Evolutionary conservation across 2,329 filamentous ascomycete species (phyloP), one percentile per base, ranked within the genome.

Genomic region (Trichoderma cornu-damae): DNA sequence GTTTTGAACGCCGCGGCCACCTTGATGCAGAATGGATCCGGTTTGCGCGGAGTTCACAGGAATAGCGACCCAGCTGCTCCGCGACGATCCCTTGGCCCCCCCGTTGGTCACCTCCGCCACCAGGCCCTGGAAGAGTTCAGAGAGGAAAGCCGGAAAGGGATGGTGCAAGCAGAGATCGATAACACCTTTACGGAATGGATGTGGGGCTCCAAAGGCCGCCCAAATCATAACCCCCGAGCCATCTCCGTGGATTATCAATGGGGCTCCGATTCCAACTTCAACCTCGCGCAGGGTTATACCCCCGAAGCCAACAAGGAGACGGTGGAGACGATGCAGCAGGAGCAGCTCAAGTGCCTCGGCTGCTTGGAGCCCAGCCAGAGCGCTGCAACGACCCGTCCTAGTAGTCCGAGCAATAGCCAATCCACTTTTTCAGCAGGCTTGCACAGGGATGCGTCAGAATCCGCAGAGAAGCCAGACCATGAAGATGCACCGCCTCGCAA

Each of bases 241-340:
- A 71, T 67, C 53, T 68, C 70, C 58, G 59, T 76, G 65, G 76
- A 80, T 52, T 75, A 87, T 43, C 80, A 82, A 60, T 89, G 84
- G 81, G 87, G 87, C 8, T 87, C 87, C 1, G 87, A 90, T 68
- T 69, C 78, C n/a, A 82, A 76, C 58, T 90, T 90, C 67, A 78
- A 74, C 60, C 70, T 72, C 20, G 68, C 77, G 5, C 80, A 82
- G 63, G 79, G 77, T n/a, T 90, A 85, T 64, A 72, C 81, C 6
- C 80, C 84, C 1, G 75, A 76, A 8, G 75, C 79, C 6, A 72
- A 78, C 59, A 78, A 81, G 62, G 83, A 86, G 35, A 82, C 82
- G 2, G 75, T 76, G 30, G 83, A 86, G 59, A 77, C 79, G 11
- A 70, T 85, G 30, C 78, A 81, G 35, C 76, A 79, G 59, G 75